Conservation (phyloP, 2,329 filamentous ascomycete genomes). For the Colletotrichum sansevieriae region DNA sequence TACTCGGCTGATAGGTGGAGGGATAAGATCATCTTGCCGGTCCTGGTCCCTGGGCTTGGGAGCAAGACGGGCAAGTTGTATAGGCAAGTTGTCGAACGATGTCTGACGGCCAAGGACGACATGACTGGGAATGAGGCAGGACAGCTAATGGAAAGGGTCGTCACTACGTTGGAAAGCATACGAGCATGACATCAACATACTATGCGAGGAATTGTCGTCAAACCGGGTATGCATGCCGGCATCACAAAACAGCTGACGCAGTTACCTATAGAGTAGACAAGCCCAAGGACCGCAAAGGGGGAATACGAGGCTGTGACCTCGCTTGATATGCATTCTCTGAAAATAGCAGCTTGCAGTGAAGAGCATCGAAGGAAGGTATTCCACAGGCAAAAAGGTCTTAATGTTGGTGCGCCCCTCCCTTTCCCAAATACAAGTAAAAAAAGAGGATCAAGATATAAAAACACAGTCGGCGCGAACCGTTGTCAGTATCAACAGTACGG, state of each 20-base stretch:
- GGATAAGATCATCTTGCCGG: constrained; percentile 56
- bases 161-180: constrained; percentile 56
- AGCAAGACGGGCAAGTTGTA: constrained; percentile 58
- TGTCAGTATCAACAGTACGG: constrained; percentile 16
- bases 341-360: constrained; percentile 39
- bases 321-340: constrained; percentile 41
- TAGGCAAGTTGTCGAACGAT: constrained; percentile 57
- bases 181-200: constrained; percentile 43
- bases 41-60: constrained; percentile 56
- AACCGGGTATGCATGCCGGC: fast-evolving
- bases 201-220: too few species aligned
- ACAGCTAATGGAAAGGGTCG: constrained; percentile 58
- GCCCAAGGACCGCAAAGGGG: background rate
- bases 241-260: too few species aligned
- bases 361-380: constrained; percentile 40
- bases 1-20: constrained; percentile 58
- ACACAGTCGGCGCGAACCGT: constrained; percentile 26
- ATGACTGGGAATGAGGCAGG: constrained; percentile 53
- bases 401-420: constrained; percentile 35
- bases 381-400: constrained; percentile 39
- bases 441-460: constrained; percentile 34
- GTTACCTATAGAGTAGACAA: background rate
- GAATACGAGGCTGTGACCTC: constrained; percentile 22
- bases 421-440: constrained; percentile 29
- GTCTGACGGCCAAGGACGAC: constrained; percentile 54